Percentiles rank a stretch among this genome's conserved stretches.
Evolutionary conservation across 2,329 filamentous ascomycete species (phyloP).

Genomic region (Rhynchosporium graminicola): DNA sequence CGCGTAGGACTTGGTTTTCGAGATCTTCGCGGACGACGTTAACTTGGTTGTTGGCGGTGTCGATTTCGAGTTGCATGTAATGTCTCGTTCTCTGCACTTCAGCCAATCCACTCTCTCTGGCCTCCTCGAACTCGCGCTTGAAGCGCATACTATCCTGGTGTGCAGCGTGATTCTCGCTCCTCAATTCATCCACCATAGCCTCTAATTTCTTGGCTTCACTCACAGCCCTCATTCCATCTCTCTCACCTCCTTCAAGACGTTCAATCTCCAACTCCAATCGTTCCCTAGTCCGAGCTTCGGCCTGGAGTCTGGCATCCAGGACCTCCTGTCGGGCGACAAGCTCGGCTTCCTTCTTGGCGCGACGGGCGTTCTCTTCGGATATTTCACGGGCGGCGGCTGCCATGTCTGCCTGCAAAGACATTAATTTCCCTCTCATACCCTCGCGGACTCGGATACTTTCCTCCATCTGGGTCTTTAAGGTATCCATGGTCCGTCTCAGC

Average conservation of each 20-base stretch:
- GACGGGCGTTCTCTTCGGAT: slow-evolving; percentile 77
- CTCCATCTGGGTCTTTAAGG: slow-evolving; percentile 75
- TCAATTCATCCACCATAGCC: slow-evolving; percentile 54
- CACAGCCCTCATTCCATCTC: slow-evolving; percentile 64
- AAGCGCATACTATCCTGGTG: slow-evolving; percentile 48
- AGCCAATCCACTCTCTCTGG: slow-evolving; percentile 73
- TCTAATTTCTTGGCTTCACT: slow-evolving; percentile 64
- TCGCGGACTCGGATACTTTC: slow-evolving; percentile 85
- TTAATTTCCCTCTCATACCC: slow-evolving; percentile 79
- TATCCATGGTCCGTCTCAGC: slow-evolving; percentile 71
- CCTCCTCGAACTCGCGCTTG: slow-evolving; percentile 82
- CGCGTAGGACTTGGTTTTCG: slow-evolving; percentile 73
- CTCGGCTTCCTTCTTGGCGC: slow-evolving; percentile 76
- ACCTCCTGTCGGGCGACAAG: slow-evolving; percentile 78
- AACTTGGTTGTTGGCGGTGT: slow-evolving; percentile 81
- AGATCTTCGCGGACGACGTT: slow-evolving; percentile 80
- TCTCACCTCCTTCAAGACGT: slow-evolving; percentile 63
- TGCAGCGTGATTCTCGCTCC: slow-evolving; percentile 65
- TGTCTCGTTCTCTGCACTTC: slow-evolving; percentile 81
- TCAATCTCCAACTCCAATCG: slow-evolving; percentile 67
- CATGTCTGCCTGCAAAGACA: slow-evolving; percentile 87
- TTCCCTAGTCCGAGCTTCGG: slow-evolving; percentile 70
- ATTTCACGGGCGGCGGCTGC: slow-evolving; percentile 75
- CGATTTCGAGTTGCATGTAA: slow-evolving; percentile 78
- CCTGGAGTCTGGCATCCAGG: slow-evolving; percentile 74